A percentile compares a stretch with the other conserved stretches of the same genome.
phyloP scores from a whole-genome alignment of 768 basidiomycete species.

The Tricholoma bakamatsutake region DNA sequence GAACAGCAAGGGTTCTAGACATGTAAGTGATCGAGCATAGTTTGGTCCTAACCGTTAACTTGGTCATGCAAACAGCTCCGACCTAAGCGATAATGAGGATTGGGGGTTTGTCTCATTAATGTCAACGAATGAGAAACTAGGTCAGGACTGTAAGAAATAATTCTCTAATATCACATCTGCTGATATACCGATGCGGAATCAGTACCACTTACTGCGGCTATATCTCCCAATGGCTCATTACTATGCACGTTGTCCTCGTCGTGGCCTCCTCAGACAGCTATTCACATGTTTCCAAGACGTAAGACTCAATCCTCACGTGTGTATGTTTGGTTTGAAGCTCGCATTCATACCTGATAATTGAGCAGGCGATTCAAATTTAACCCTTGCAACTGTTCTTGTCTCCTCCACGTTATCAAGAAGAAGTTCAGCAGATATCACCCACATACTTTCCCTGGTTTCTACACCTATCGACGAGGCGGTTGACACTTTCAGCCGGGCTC shows the following conservation, averaged over 20 bases:
- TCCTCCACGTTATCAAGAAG: constrained; percentile 44
- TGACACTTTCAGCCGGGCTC: constrained; percentile 40
- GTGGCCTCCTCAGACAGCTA: constrained; percentile 30
- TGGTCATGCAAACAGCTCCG: constrained; percentile 35
- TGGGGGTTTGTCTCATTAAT: constrained; percentile 47
- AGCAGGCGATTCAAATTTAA: constrained; percentile 12
- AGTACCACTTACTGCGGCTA: constrained; percentile 54
- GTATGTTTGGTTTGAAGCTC: neutral
- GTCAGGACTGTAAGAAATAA: constrained; percentile 43
- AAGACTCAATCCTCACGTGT: constrained; percentile 8
- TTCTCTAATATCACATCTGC: neutral
- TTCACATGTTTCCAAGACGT: constrained; percentile 40
- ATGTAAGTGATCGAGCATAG: constrained; percentile 34
- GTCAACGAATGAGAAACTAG: constrained; percentile 33
- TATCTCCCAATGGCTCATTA: constrained; percentile 57
- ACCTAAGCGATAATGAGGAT: constrained; percentile 41
- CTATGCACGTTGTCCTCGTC: constrained; percentile 48
- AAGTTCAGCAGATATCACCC: constrained; percentile 56
- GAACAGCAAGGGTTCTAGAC: constrained; percentile 44
- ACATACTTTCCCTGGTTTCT: constrained; percentile 41
- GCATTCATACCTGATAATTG: neutral
- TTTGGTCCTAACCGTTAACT: neutral
- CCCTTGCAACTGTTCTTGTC: constrained; percentile 23
- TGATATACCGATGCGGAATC: constrained; percentile 5
- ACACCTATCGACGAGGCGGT: constrained; percentile 36